Base-by-base conservation (phyloP, 495 filamentous ascomycete genomes). In the Aspergillus egyptiacus region DNA sequence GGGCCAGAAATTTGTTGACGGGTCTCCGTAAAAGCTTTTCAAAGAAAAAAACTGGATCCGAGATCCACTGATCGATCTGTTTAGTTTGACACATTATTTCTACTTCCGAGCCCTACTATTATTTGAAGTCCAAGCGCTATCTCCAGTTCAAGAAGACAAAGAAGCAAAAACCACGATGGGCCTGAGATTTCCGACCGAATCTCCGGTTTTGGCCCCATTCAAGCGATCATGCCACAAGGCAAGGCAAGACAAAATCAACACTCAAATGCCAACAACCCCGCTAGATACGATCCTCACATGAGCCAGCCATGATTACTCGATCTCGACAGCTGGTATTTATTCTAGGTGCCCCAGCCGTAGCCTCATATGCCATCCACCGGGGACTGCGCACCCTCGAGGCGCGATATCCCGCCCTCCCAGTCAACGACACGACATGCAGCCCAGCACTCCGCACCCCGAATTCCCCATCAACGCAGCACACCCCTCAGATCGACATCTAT, bases 401-500 rank as follows among this genome's bases (percentile, higher is more conserved):
- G 1, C 58, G 58, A 55, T 70, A 70, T 41, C 65, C 65, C n/a
- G 41, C 51, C 2, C 15, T 50, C 51, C 5, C 50, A 48, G 2
- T 48, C 43, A 1, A 39, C 45, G 25, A 38, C 25, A 19, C 50
- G 34, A 48, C 60, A 1, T 55, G 44, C 15, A 70, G 63, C 48
- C 23, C 15, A 11, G 48, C 52, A 0, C 37, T 68, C 0, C 45
- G 39, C 36, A 57, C 49, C 4, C 58, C 63, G 2, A 5, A 6
- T 1, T 43, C 45, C 5, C 54, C 59, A 14, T 8, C 15, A 5
- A 61, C 43, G 0, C 61, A 66, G 20, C 60, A 46, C 37, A 60
- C 53, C 46, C 46, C 63, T 19, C 57, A 65, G n/a, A 50, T 59
- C n/a, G 61, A 70, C n/a, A 48, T 65, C 43, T 68, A 61, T 50